Base-by-base conservation (phyloP, 192 early-diverging fungal genomes). In the Gigaspora rosea region DNA sequence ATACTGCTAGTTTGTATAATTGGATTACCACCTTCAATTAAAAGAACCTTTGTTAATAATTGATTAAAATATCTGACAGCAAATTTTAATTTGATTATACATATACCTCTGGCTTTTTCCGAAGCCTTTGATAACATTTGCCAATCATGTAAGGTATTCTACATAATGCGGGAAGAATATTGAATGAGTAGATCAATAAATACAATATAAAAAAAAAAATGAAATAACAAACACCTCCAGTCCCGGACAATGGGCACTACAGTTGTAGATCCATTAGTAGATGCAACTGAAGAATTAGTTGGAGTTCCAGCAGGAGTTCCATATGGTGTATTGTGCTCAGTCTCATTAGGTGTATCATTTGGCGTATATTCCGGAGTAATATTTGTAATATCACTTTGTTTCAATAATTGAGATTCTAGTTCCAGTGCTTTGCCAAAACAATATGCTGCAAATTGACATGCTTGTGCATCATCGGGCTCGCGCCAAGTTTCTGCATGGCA, bases 81-180 rank as follows among this genome's bases (percentile, higher is more conserved):
- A 41, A 41, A 7, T 0, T 41, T 7, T 41, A 41, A 41, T 3
- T n/a, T n/a, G n/a, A n/a, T n/a, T n/a, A n/a, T n/a, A n/a, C n/a
- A n/a, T n/a, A 54, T 79, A 83, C 84, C n/a, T 70, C 62, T 0
- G 88, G 81, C 9, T 77, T 80, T 32, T 83, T 79, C 41, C 73
- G 59, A 16, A 88, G 80, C 50, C 86, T 86, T 59, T 80, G 83
- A 22, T 80, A 83, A 58, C 88, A 88, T 67, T 89, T 89, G 13
- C 85, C 88, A 47, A 85, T 78, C 86, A 85, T 85, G 2, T 76
- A 79, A 4, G 79, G 76, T 3, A 81, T 78, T n/a, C 83, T 73
- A 76, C 72, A 79, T 57, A 70, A 71, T 69, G 22, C n/a, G 48
- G 16, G 12, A 69, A 4, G 12, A 46, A n/a, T n/a, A 66, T 9